Conservation (phyloP, 148 eudicot genomes). For the Agrostemma githago region DNA sequence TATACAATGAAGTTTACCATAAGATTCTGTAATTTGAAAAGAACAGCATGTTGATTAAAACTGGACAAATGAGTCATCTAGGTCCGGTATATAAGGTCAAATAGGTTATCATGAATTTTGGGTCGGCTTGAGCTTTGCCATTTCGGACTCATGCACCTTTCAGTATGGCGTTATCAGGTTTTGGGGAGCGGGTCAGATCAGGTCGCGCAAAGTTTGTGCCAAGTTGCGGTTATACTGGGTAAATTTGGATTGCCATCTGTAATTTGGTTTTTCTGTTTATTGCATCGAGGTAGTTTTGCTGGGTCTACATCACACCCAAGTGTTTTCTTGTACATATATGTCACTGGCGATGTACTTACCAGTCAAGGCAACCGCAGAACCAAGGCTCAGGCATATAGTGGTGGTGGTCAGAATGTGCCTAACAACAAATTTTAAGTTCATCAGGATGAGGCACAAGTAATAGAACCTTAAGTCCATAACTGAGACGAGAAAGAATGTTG, state of each 20-base stretch:
- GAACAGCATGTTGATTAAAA: not conserved
- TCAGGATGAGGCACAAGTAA: not conserved
- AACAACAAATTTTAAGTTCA: conserved; percentile 12
- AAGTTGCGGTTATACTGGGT: not conserved
- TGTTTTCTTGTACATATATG: not conserved
- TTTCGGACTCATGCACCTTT: too few relatives aligned
- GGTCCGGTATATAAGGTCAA: too few relatives aligned
- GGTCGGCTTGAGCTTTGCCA: too few relatives aligned
- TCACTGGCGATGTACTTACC: conserved; percentile 27
- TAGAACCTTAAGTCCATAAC: not conserved
- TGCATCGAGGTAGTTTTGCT: too few relatives aligned
- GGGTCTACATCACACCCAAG: not conserved
- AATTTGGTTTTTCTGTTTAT: not conserved
- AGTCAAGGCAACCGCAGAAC: conserved; percentile 43
- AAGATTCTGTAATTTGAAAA: not conserved
- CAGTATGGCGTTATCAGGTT: too few relatives aligned
- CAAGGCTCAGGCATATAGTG: conserved; percentile 41
- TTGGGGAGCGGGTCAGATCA: too few relatives aligned
- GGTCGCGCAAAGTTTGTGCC: too few relatives aligned
- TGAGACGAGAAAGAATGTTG: not conserved
- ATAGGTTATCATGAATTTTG: too few relatives aligned
- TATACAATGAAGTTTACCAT: not conserved
- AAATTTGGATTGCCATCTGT: not conserved
- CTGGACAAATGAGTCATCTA: not conserved
- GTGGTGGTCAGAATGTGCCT: conserved; percentile 48